A percentile compares a stretch with the other conserved stretches of the same genome.
These are phyloP conservation scores for Picochlorum costavermella DNA, from an alignment of 139 green algal species.

Conservation along the genomic window DNA sequence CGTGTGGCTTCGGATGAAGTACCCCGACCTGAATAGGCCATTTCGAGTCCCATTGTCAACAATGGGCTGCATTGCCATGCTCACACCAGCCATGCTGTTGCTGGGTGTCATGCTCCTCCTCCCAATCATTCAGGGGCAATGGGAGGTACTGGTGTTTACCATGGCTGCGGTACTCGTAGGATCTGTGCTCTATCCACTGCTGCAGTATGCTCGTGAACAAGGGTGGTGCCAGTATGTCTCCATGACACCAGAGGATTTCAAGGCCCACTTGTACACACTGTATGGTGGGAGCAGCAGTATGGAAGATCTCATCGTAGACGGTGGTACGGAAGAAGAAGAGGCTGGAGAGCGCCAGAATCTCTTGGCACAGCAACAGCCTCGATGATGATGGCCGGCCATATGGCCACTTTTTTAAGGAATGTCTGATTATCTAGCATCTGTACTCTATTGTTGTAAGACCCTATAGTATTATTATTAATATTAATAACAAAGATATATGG, in stretches of 20 bases:
- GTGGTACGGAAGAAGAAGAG: not conserved
- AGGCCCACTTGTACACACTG: slow-evolving; percentile 6
- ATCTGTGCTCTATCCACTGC: slow-evolving; percentile 52
- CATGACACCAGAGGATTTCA: slow-evolving; percentile 15
- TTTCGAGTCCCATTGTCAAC: slow-evolving; percentile 68
- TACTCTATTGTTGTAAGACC: no score
- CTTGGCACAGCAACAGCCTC: no score
- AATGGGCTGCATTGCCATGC: slow-evolving; percentile 64
- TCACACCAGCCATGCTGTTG: slow-evolving; percentile 62
- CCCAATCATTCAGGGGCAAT: slow-evolving; percentile 35
- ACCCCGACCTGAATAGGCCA: slow-evolving; percentile 30
- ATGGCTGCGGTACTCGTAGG: slow-evolving; percentile 36
- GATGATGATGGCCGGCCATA: no score
- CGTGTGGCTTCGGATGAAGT: slow-evolving; percentile 69
- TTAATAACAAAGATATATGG: no score
- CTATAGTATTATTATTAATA: no score
- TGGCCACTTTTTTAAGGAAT: no score
- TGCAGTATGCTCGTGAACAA: slow-evolving; percentile 35
- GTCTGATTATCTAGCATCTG: no score
- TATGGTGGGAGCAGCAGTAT: not conserved
- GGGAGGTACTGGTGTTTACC: slow-evolving; percentile 39
- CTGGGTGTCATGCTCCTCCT: slow-evolving; percentile 55
- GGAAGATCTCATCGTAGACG: not conserved
- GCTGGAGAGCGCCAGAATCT: not conserved
- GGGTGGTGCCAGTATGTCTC: slow-evolving; percentile 17